phyloP scores from a whole-genome alignment of 2,329 filamentous ascomycete species.

The Didymella exigua region DNA sequence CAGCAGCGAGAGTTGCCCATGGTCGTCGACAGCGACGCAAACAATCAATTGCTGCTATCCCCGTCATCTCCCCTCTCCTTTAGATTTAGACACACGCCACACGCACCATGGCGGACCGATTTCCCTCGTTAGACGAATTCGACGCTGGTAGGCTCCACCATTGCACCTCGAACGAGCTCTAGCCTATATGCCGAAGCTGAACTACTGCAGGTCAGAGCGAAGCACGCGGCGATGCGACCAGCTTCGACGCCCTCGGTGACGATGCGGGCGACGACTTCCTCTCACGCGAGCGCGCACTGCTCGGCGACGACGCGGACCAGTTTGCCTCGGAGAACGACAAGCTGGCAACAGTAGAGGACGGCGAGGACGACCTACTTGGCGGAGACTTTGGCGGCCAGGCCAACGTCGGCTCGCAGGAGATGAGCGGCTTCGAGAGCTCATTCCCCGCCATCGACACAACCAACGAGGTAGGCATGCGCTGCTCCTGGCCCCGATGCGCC shows the following conservation, averaged over 20 bases:
- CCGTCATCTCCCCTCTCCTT: neutral
- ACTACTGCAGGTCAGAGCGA: slow-evolving; percentile 67
- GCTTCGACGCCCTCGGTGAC: slow-evolving; percentile 58
- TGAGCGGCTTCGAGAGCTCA: slow-evolving; percentile 78
- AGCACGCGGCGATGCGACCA: slow-evolving; percentile 58
- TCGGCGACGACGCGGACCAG: slow-evolving; percentile 92
- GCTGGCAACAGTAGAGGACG: slow-evolving; percentile 65
- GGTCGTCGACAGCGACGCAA: slow-evolving; percentile 11
- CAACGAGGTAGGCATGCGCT: slow-evolving; percentile 67
- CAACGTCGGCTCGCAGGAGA: slow-evolving; percentile 51
- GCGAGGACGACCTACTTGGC: slow-evolving; percentile 74
- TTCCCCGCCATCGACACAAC: slow-evolving; percentile 81
- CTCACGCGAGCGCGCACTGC: slow-evolving; percentile 83
- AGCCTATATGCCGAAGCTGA: slow-evolving; percentile 34
- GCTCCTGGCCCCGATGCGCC: neutral
- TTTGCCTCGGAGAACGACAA: slow-evolving; percentile 80
- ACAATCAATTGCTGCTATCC: slow-evolving; percentile 27
- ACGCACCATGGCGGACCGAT: slow-evolving; percentile 56
- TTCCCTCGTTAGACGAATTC: slow-evolving; percentile 60
- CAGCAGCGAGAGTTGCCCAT: no score
- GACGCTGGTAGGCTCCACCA: slow-evolving; percentile 53
- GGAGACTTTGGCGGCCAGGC: slow-evolving; percentile 57
- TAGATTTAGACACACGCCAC: slow-evolving; percentile 2
- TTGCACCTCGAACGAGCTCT: slow-evolving; percentile 28
- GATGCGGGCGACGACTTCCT: slow-evolving; percentile 82